Evolutionary conservation across 2,329 filamentous ascomycete species (phyloP).

Genomic region (Cordyceps tenuipes): DNA sequence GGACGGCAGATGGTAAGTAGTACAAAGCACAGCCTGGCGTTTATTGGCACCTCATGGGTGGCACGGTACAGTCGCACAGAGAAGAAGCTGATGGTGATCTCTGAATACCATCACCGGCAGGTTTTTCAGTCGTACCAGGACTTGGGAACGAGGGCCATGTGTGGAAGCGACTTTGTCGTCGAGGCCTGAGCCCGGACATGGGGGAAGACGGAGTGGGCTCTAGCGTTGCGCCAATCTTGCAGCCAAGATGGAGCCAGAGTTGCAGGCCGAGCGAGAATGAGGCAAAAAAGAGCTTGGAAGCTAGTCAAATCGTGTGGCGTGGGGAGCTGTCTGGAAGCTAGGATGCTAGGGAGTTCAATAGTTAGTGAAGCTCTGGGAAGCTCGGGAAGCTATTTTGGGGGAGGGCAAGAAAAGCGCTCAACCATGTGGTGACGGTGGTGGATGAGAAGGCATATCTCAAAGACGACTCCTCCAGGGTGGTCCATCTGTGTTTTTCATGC

Average conservation of each 20-base stretch:
- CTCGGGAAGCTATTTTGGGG: not conserved
- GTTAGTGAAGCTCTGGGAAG: not conserved
- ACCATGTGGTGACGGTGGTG: not conserved
- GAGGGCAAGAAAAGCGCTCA: not conserved
- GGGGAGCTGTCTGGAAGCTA: constrained; percentile 1
- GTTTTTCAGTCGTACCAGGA: not conserved
- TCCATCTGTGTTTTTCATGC: not conserved
- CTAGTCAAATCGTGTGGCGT: not conserved
- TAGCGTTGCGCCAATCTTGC: constrained; percentile 11
- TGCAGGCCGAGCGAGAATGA: not conserved
- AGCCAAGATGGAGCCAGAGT: constrained; percentile 4
- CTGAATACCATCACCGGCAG: not conserved
- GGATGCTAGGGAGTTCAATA: too few species aligned
- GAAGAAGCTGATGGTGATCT: not conserved
- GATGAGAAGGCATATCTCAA: not conserved
- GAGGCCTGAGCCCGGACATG: not conserved
- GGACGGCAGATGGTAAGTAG: not conserved
- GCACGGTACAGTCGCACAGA: not conserved
- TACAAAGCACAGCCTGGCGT: not conserved
- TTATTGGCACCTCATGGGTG: not conserved
- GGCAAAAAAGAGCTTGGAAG: not conserved
- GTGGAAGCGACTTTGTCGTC: not conserved
- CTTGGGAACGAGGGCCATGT: not conserved
- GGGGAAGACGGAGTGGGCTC: not conserved
- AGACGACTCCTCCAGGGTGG: not conserved